These are phyloP conservation scores for Diplodia sapinea DNA, from an alignment of 2,329 filamentous ascomycete species.

Conservation along the genomic window DNA sequence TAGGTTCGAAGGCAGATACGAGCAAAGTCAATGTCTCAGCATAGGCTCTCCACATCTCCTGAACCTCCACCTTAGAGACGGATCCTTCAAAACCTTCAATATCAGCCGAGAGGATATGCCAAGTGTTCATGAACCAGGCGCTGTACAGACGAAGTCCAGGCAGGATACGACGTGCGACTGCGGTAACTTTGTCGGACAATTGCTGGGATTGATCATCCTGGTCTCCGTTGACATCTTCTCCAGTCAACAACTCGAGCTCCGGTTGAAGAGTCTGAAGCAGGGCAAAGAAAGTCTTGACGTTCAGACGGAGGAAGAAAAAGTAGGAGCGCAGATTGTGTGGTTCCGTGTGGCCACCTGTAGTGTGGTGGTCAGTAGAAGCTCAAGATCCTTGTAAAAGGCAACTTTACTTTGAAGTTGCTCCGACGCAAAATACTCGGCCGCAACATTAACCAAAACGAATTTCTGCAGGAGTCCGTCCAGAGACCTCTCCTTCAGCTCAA, in stretches of 20 bases:
- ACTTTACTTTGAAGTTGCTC: slow-evolving; percentile 63
- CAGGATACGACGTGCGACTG: slow-evolving; percentile 65
- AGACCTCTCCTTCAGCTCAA: slow-evolving; percentile 72
- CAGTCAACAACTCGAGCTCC: slow-evolving; percentile 67
- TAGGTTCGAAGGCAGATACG: slow-evolving; percentile 63
- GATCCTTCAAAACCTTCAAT: slow-evolving; percentile 61
- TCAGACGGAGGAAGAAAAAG: slow-evolving; percentile 75
- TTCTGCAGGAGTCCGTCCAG: slow-evolving; percentile 73
- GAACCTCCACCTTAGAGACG: slow-evolving; percentile 62
- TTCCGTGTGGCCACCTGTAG: slow-evolving; percentile 28
- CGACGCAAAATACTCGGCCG: slow-evolving; percentile 76
- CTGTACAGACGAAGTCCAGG: slow-evolving; percentile 71
- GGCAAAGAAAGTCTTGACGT: slow-evolving; percentile 75
- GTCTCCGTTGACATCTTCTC: slow-evolving; percentile 47
- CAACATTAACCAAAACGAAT: slow-evolving; percentile 84
- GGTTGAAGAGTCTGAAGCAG: slow-evolving; percentile 72
- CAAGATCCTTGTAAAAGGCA: background rate
- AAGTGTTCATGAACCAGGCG: slow-evolving; percentile 67
- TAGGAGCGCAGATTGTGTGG: slow-evolving; percentile 40
- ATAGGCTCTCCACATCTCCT: slow-evolving; percentile 70
- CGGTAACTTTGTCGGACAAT: slow-evolving; percentile 60
- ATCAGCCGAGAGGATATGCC: slow-evolving; percentile 60
- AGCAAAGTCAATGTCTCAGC: slow-evolving; percentile 66
- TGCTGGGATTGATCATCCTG: slow-evolving; percentile 39
- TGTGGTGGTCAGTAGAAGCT: background rate